Evolutionary conservation across 495 filamentous ascomycete genomes (phyloP).

Genomic region (Articulospora tetracladia): DNA sequence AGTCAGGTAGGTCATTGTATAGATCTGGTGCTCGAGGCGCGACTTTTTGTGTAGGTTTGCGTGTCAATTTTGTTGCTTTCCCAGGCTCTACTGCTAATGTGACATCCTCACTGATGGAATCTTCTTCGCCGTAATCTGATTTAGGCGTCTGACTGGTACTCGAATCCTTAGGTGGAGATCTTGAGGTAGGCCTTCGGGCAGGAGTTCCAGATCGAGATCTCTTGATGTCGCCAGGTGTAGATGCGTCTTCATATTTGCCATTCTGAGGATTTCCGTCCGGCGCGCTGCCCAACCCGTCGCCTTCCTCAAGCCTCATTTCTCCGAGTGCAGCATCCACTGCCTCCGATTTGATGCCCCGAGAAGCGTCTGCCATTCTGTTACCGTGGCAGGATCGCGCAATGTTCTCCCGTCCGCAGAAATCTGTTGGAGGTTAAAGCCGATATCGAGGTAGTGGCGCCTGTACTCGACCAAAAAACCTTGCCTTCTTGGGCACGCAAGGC

Average conservation of each 20-base stretch:
- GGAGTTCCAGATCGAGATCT: constrained; percentile 23
- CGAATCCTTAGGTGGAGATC: constrained; percentile 39
- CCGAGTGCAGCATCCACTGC: constrained; percentile 35
- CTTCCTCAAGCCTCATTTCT: constrained; percentile 38
- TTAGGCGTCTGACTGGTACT: constrained; percentile 31
- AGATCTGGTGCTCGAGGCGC: constrained; percentile 55
- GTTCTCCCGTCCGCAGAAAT: constrained; percentile 34
- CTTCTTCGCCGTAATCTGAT: constrained; percentile 33
- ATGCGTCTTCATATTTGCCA: constrained; percentile 20
- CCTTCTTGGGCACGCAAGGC: constrained; percentile 13
- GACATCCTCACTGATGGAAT: constrained; percentile 53
- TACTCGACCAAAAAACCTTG: constrained; percentile 30
- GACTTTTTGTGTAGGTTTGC: constrained; percentile 71
- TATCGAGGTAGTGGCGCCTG: not conserved
- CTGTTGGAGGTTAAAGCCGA: not conserved
- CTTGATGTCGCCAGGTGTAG: constrained; percentile 14
- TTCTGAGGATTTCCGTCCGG: constrained; percentile 16
- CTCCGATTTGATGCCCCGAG: constrained; percentile 40
- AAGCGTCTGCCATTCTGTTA: constrained; percentile 30
- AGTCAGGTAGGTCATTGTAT: constrained; percentile 66
- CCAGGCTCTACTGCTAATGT: constrained; percentile 62
- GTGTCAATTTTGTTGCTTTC: constrained; percentile 67
- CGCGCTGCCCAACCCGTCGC: constrained; percentile 14
- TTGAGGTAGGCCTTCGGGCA: constrained; percentile 28
- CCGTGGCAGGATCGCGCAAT: not conserved